Conservation (phyloP, 305 asterid genomes). For the Fraxinus baroniana region DNA sequence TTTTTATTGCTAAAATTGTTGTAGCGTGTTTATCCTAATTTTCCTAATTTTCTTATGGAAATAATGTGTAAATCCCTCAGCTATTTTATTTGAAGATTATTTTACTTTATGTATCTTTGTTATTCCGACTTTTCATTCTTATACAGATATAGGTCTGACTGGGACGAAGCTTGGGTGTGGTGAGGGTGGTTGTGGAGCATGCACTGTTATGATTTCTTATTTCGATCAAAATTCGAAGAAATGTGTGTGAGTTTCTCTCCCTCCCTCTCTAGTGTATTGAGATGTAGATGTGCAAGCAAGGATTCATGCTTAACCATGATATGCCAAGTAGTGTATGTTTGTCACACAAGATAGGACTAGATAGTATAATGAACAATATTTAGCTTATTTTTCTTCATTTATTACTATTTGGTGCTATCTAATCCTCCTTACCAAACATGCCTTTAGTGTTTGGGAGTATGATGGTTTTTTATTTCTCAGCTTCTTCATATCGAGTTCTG, state of each 20-base stretch:
- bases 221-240: conserved; percentile 64
- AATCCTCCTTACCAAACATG: not conserved
- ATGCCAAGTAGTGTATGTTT: not conserved
- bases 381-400: not conserved
- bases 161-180: conserved; percentile 99
- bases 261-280: not conserved
- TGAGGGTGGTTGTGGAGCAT: conserved; percentile 99
- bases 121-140: conserved; percentile 24
- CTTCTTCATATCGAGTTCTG: not conserved
- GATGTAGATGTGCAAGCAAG: not conserved
- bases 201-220: conserved; percentile 96
- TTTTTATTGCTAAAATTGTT: not conserved
- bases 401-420: not conserved
- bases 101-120: not conserved
- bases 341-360: not conserved
- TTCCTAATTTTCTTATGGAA: not conserved
- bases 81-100: conserved; percentile 3
- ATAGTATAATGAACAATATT: not conserved
- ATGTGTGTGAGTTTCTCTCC: conserved; percentile 74
- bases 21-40: not conserved
- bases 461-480: not conserved
- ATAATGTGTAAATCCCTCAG: not conserved
- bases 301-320: not conserved
- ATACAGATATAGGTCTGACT: conserved; percentile 73
- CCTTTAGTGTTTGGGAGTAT: not conserved